Evolutionary conservation across 495 filamentous ascomycete species (phyloP).

Genomic region (Penicillium simplicissimum): DNA sequence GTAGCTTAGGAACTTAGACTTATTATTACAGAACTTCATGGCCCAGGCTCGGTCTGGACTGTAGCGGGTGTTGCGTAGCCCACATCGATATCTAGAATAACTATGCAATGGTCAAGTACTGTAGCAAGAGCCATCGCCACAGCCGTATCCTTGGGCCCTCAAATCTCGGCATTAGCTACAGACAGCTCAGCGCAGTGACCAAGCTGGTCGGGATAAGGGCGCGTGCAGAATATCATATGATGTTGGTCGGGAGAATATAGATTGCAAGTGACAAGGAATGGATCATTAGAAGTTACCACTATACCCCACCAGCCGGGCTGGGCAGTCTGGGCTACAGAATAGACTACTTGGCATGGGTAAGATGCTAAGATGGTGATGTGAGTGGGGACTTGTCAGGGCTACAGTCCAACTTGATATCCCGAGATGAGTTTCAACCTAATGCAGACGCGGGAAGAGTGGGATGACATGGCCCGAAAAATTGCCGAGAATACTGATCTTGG

Average conservation of each 20-base stretch:
- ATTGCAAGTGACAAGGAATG: neutral
- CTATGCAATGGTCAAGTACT: no score
- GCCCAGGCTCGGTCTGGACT: no score
- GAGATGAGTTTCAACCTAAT: neutral
- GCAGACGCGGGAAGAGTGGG: neutral
- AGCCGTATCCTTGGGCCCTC: neutral
- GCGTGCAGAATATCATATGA: neutral
- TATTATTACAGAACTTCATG: no score
- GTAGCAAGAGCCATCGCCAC: neutral
- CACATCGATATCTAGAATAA: no score
- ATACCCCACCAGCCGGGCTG: neutral
- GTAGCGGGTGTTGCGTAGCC: no score
- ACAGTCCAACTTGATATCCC: neutral
- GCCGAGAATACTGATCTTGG: neutral
- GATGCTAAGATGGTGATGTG: neutral
- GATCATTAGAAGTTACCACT: neutral
- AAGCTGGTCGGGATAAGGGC: neutral
- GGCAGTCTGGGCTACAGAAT: neutral
- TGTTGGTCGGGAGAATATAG: neutral
- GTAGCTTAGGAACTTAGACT: no score
- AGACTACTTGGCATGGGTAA: neutral
- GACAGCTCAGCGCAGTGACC: neutral
- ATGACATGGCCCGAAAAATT: neutral
- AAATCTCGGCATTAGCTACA: slow-evolving; percentile 1
- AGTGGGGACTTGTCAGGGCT: neutral